A percentile compares a stretch with the other conserved stretches of the same genome.
Conservation (phyloP, 257 asterid species). For the Pogostemon cablin region DNA sequence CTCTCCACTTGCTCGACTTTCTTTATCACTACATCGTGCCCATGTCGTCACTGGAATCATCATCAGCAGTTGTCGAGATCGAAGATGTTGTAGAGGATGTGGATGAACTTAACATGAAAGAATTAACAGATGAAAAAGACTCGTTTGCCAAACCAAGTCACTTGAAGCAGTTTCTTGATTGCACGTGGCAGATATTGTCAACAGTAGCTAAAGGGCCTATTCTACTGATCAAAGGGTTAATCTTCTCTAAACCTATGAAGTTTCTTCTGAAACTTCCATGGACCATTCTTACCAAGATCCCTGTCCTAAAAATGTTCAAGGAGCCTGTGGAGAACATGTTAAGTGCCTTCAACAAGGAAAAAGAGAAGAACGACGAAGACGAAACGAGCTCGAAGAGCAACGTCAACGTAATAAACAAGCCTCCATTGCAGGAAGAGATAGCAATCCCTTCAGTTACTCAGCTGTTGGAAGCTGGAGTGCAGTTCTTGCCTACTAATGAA, state of each 20-base stretch:
- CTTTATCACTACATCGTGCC: constrained; percentile 57
- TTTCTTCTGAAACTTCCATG: constrained; percentile 46
- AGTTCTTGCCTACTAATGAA: constrained; percentile 28
- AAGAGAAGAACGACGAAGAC: constrained; percentile 25
- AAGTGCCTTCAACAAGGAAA: background rate
- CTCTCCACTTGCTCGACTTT: constrained; percentile 50
- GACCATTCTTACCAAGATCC: constrained; percentile 44
- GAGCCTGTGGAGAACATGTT: constrained; percentile 40
- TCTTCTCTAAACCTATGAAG: constrained; percentile 44
- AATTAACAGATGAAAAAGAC: background rate
- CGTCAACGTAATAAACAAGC: constrained; percentile 24
- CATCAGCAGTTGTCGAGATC: constrained; percentile 23
- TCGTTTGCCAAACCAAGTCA: constrained; percentile 24
- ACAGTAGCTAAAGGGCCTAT: constrained; percentile 34
- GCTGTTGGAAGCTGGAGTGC: constrained; percentile 37
- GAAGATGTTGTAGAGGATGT: background rate
- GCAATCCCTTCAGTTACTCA: constrained; percentile 48
- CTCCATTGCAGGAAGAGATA: constrained; percentile 47
- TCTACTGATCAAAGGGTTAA: constrained; percentile 30
- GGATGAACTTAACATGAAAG: background rate
- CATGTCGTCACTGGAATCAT: constrained; percentile 11
- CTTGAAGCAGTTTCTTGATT: constrained; percentile 7
- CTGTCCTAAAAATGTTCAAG: constrained; percentile 34
- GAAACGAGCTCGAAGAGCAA: background rate
- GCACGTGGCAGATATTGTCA: constrained; percentile 37